These are phyloP conservation scores for Calonectria montana DNA, from an alignment of 2,329 filamentous ascomycete species.

Conservation along the genomic window DNA sequence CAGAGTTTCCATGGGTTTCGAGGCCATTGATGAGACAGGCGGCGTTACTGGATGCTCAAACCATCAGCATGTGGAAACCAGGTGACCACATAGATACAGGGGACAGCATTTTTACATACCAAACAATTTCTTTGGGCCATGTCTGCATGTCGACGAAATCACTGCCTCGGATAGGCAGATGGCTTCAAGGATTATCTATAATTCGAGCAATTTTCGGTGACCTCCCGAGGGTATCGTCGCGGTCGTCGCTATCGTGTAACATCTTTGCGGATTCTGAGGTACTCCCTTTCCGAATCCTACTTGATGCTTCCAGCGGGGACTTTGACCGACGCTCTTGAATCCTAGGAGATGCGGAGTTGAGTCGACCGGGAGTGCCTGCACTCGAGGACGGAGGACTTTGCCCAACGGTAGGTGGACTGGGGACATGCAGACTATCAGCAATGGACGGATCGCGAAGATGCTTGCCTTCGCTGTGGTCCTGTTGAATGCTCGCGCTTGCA, in stretches of 20 bases:
- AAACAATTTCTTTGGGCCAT: neutral
- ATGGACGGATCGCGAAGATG: conserved; percentile 34
- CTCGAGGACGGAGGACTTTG: conserved; percentile 38
- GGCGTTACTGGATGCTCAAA: neutral
- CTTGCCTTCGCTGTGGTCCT: conserved; percentile 40
- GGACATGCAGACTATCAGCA: conserved; percentile 39
- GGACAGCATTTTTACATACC: neutral
- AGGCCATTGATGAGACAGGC: neutral
- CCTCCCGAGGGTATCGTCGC: conserved; percentile 41
- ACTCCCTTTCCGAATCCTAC: conserved; percentile 39
- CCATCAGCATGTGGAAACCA: neutral
- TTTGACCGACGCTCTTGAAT: conserved; percentile 35
- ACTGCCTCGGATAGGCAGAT: neutral
- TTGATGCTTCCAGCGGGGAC: conserved; percentile 24
- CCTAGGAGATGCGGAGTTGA: conserved; percentile 38
- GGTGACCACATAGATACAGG: neutral
- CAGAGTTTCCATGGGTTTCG: neutral
- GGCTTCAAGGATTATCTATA: conserved; percentile 32
- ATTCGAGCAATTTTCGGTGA: conserved; percentile 46
- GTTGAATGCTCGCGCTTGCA: conserved; percentile 50
- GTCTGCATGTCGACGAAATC: neutral
- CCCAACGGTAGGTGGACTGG: conserved; percentile 33
- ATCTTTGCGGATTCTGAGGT: conserved; percentile 37
- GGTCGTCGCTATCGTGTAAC: conserved; percentile 41
- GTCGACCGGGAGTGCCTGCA: conserved; percentile 34